Percentiles rank a stretch among this genome's conserved stretches.
Evolutionary conservation across 2,329 filamentous ascomycete genomes (phyloP).

Genomic region (Alternaria longipes): DNA sequence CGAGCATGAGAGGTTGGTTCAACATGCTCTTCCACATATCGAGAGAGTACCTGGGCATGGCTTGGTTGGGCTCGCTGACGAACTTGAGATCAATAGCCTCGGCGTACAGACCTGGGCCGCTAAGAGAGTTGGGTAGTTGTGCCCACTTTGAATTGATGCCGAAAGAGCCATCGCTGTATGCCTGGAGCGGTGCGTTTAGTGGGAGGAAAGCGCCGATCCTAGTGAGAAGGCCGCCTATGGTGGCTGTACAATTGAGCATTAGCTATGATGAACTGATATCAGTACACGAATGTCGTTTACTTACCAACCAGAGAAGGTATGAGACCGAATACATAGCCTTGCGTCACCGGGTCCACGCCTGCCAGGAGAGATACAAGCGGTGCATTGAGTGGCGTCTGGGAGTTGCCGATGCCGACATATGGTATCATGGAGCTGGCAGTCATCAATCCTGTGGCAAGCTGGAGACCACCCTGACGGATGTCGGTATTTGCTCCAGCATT

Average conservation of each 20-base stretch:
- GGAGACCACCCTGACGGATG: conserved; percentile 13
- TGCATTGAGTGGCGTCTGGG: conserved; percentile 13
- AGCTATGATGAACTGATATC: not conserved
- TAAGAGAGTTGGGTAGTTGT: conserved; percentile 10
- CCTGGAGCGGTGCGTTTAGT: conserved; percentile 3
- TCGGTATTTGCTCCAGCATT: conserved; percentile 7
- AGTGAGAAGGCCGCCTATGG: conserved; percentile 11
- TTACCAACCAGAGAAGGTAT: conserved; percentile 16
- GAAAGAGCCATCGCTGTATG: conserved; percentile 9
- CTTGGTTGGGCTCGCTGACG: conserved; percentile 5
- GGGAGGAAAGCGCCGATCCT: conserved; percentile 18
- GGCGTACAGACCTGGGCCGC: conserved; percentile 17
- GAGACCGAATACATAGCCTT: conserved; percentile 6
- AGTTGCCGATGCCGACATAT: conserved; percentile 7
- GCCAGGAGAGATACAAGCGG: conserved; percentile 13
- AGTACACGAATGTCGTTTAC: not conserved
- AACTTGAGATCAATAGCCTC: conserved; percentile 21
- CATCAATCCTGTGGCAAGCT: conserved; percentile 13
- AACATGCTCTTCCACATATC: conserved; percentile 11
- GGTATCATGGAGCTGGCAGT: conserved; percentile 11
- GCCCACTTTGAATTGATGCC: conserved; percentile 19
- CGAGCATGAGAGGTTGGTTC: conserved; percentile 18
- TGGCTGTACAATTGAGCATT: conserved; percentile 4
- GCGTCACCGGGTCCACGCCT: conserved; percentile 7
- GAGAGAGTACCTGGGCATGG: conserved; percentile 11